Evolutionary conservation across 495 filamentous ascomycete species (phyloP).

Genomic region (Penicillium atrosanguineum): DNA sequence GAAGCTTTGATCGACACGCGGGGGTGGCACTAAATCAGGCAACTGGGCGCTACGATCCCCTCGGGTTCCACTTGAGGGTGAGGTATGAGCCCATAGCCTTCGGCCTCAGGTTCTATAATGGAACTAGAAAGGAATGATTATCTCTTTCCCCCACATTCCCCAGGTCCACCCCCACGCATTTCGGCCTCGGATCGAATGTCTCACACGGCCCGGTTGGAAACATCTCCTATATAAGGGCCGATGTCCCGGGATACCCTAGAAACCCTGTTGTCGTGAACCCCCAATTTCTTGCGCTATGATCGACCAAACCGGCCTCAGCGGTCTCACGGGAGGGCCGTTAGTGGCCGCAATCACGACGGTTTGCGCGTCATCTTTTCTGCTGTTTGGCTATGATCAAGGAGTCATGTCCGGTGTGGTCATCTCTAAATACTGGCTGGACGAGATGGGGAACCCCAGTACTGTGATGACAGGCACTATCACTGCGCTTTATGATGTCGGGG

Average conservation of each 20-base stretch:
- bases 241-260: not conserved
- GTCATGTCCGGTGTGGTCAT: conserved; percentile 30
- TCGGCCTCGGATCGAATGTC: conserved; percentile 11
- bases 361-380: conserved; percentile 25
- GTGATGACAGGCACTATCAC: conserved; percentile 33
- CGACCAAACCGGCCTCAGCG: conserved; percentile 13
- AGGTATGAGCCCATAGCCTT: not conserved
- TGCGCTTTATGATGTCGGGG: conserved; percentile 53
- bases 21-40: conserved; percentile 1
- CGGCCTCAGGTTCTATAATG: not conserved
- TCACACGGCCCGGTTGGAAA: conserved; percentile 3
- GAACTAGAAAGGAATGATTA: not conserved
- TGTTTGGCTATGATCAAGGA: conserved; percentile 37
- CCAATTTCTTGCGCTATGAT: conserved; percentile 1
- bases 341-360: conserved; percentile 29
- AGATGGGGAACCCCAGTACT: conserved; percentile 15
- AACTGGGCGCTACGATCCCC: conserved; percentile 5
- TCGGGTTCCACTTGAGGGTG: conserved; percentile 10
- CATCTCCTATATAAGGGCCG: not conserved
- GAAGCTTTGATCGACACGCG: conserved; percentile 16
- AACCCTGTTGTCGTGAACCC: not conserved
- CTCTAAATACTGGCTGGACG: conserved; percentile 16
- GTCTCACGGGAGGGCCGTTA: conserved; percentile 15
- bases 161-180: conserved; percentile 18
- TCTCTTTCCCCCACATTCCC: conserved; percentile 13